phyloP scores from a whole-genome alignment of 1,284 basidiomycete species.

The Termitomyces sp. region DNA sequence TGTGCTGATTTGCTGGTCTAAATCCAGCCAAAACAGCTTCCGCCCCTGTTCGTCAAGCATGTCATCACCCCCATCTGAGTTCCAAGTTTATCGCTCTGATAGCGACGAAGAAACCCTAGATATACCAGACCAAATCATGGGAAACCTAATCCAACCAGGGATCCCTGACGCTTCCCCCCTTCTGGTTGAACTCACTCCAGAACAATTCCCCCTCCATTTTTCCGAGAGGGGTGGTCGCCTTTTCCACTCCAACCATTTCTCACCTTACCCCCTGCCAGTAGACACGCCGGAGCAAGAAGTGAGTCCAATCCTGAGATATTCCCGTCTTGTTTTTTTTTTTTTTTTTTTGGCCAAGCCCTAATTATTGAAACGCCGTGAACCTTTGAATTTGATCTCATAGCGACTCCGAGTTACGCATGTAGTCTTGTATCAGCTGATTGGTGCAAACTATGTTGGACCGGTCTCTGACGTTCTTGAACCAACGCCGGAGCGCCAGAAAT shows the following conservation, averaged over 20 bases:
- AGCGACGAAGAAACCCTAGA: conserved; percentile 17
- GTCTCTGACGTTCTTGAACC: conserved; percentile 45
- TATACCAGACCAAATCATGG: not conserved
- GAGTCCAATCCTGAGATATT: conserved; percentile 19
- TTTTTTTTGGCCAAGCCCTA: not conserved
- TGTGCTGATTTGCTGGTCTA: not conserved
- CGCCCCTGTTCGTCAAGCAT: conserved; percentile 3
- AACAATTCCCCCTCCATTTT: conserved; percentile 58
- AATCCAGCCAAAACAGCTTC: not conserved
- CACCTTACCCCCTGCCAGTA: conserved; percentile 62
- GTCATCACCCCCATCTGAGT: conserved; percentile 6
- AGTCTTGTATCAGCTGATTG: conserved; percentile 43
- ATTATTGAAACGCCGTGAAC: not conserved
- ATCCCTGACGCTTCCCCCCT: conserved; percentile 19
- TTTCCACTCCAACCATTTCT: conserved; percentile 57
- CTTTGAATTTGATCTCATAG: conserved; percentile 28
- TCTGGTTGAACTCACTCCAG: conserved; percentile 29
- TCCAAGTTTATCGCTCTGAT: conserved; percentile 10
- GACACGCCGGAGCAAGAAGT: conserved; percentile 63
- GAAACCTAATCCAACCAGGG: not conserved
- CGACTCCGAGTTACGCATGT: conserved; percentile 46
- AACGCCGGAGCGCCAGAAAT: conserved; percentile 34
- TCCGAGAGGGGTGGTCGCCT: conserved; percentile 49
- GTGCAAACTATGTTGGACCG: conserved; percentile 53
- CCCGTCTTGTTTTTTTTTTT: not conserved